Evolutionary conservation across 441 rosid species (phyloP), one percentile per base, ranked within the genome.

Genomic region (Gossypium schwendimanii): DNA sequence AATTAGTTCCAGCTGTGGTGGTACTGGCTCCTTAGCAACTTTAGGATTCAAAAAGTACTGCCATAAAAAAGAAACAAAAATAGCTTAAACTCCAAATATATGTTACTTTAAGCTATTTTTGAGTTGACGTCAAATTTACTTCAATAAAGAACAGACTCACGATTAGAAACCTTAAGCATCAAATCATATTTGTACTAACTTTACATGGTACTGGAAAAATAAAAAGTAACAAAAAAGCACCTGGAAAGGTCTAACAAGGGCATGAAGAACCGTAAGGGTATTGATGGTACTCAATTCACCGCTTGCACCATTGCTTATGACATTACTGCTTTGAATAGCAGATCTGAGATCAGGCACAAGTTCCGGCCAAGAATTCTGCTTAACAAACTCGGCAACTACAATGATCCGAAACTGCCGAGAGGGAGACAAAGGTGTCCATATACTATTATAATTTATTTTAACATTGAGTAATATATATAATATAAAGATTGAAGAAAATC

Each of bases 41-140:
- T 89, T 90, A 63, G 97, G 97, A 74, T 87, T 85, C 79, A 92
- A 70, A 80, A 90, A 92, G 77, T 90, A 92, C 97, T 92, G 84
- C 65, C 73, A 75, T 58, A 64, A 67, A 74, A 57, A 57, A 55
- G 57, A 73, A 67, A 21, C 24, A 66, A 10, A 18, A 31, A 65
- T 33, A 39, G 36, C 23, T 57, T 31, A 31, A 6, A 63, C 39
- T 41, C 9, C 41, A 67, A 20, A 74, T 66, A 55, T 23, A 36
- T 31, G 49, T 23, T 10, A 6, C 55, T 26, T 67, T 12, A 4
- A 53, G 47, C 8, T 9, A 9, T 31, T 31, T 31, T 3, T 55
- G 55, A 33, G 20, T 17, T 45, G 65, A n/a, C 8, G 58, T 21
- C 58, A 47, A 6, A 66, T 47, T 33, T 15, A 61, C 65, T 31